Conservation (phyloP, 1,284 basidiomycete species). For the Xerocomus minutiporus region DNA sequence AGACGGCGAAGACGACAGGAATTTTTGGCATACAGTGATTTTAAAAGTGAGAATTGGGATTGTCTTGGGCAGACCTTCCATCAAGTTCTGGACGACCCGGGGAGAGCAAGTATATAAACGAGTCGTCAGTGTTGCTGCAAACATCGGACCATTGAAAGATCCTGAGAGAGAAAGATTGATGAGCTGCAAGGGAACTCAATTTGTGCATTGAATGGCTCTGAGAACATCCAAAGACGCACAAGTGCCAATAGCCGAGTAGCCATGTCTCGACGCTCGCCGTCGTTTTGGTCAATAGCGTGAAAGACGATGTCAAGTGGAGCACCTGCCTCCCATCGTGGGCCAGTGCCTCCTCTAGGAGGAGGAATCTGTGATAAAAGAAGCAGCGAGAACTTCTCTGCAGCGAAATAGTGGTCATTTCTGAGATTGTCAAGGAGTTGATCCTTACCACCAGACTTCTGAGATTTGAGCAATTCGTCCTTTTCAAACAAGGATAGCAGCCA, state of each 20-base stretch:
- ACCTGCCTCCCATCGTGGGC: constrained; percentile 54
- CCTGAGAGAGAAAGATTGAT: constrained; percentile 49
- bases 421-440: background rate
- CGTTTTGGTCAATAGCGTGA: constrained; percentile 45
- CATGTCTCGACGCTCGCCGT: constrained; percentile 37
- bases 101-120: constrained; percentile 40
- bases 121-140: constrained; percentile 45
- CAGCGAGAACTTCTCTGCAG: constrained; percentile 50
- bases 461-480: constrained; percentile 47
- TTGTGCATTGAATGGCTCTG: background rate
- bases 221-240: constrained; percentile 34
- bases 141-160: constrained; percentile 46
- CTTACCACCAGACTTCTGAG: constrained; percentile 28
- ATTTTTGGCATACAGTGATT: constrained; percentile 45
- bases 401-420: constrained; percentile 10
- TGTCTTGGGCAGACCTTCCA: constrained; percentile 42
- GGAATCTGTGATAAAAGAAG: constrained; percentile 66
- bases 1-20: constrained; percentile 30
- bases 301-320: constrained; percentile 54
- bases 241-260: constrained; percentile 50
- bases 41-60: constrained; percentile 43
- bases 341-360: constrained; percentile 43
- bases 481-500: constrained; percentile 66
- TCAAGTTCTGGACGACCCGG: constrained; percentile 35
- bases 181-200: constrained; percentile 37